Base-by-base conservation (phyloP, 164 flowering plant species). In the Dillenia suffruticosa region DNA sequence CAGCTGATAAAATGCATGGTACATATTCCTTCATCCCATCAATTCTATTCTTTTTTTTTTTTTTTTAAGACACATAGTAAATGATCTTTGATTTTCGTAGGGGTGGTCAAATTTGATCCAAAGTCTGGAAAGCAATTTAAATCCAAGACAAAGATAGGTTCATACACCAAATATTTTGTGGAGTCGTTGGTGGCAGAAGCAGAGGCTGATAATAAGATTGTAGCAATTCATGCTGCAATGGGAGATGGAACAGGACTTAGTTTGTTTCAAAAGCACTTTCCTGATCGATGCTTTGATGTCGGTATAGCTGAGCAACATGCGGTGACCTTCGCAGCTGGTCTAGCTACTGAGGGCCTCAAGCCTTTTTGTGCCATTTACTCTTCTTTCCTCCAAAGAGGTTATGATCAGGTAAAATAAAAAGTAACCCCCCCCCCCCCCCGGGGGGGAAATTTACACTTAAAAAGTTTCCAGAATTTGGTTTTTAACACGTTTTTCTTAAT, bases 291-390 rank as follows among this genome's bases (percentile, higher is more conserved):
- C 47, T 81, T 81, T 8, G 85, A 81, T 51, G 83, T 79, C 14
- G 83, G 85, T n/a, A 81, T 81, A 2, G 85, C 85, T 5, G 85
- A 81, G 58, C 85, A 81, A 55, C 85, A 81, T 74, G 85, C 85
- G n/a, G 81, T 82, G 0, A 82, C 85, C 14, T 82, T 82, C 52
- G 83, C 85, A 13, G 85, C 85, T 44, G 85, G 86, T 16, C 63
- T 82, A n/a, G 83, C 86, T 43, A 50, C 74, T 22, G 83, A 79
- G 66, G 85, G 85, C 10, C 70, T 82, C 40, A 82, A 82, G 64
- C 85, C 85, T 9, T 82, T 79, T 19, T 77, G 81, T 68, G 76
- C 83, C 1, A 82, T 82, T 22, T 79, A 79, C 64, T 82, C 86
- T 17, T 71, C 81, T 49, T 82, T 82, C 50, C 71, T 82, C 0